A percentile compares a stretch with the other conserved stretches of the same genome.
Conservation (phyloP, 139 green algal genomes). For the Micractinium sp. region DNA sequence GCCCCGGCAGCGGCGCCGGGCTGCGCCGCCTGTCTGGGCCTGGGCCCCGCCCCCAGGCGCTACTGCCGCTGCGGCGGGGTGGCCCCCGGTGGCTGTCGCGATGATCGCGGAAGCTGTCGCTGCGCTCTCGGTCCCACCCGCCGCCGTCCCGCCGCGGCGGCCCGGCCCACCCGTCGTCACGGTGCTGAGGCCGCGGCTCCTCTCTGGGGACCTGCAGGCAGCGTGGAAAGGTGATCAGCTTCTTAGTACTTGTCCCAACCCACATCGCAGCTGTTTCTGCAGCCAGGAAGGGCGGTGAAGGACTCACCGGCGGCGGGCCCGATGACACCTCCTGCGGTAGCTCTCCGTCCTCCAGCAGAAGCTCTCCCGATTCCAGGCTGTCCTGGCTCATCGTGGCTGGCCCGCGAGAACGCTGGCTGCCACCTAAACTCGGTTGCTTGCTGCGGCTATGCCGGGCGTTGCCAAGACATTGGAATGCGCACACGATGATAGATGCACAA, state of each 20-base stretch:
- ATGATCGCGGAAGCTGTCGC: background rate
- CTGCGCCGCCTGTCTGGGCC: background rate
- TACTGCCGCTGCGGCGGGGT: background rate
- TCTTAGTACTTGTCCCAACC: too few relatives aligned
- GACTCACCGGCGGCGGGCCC: background rate
- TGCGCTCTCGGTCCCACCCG: background rate
- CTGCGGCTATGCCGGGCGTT: too few relatives aligned
- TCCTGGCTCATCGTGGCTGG: background rate
- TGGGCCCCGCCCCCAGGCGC: background rate
- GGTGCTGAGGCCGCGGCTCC: background rate
- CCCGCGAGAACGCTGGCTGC: too few relatives aligned
- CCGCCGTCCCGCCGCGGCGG: background rate
- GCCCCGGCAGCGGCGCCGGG: background rate
- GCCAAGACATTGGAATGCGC: too few relatives aligned
- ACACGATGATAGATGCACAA: too few relatives aligned
- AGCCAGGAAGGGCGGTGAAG: background rate
- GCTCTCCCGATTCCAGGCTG: constrained; percentile 9
- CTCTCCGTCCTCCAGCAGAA: constrained; percentile 14
- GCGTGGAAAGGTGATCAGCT: too few relatives aligned
- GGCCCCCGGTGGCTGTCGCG: too few relatives aligned
- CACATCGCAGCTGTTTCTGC: background rate
- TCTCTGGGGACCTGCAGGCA: background rate
- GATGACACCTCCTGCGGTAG: constrained; percentile 3
- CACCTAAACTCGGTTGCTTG: too few relatives aligned
- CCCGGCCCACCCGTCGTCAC: background rate